These are phyloP conservation scores for Neurospora tetraspora DNA, from an alignment of 495 filamentous ascomycete genomes.

Conservation along the genomic window DNA sequence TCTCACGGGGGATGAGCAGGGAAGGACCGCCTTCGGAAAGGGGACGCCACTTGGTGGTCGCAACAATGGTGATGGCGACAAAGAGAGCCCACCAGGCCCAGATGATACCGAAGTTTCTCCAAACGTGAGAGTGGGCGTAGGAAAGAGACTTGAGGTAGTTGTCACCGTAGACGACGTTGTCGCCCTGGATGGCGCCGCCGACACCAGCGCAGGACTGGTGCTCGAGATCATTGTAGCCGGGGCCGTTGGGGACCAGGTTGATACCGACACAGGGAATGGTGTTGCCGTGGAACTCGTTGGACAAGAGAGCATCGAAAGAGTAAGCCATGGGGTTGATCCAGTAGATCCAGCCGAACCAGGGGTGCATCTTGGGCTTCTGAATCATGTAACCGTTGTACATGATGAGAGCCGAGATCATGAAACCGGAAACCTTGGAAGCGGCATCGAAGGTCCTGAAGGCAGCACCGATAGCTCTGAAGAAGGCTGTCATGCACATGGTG, in stretches of 20 bases:
- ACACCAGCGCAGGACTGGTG: constrained; percentile 49
- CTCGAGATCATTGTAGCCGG: constrained; percentile 33
- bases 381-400: constrained; percentile 72
- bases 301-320: constrained; percentile 57
- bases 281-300: constrained; percentile 56
- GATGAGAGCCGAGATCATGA: constrained; percentile 57
- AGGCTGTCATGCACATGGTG: constrained; percentile 51
- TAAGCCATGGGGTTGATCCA: constrained; percentile 73
- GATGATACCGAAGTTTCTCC: constrained; percentile 74
- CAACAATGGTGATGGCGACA: constrained; percentile 53
- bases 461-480: constrained; percentile 66
- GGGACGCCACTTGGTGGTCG: constrained; percentile 44
- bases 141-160: constrained; percentile 50
- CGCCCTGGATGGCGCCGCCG: constrained; percentile 43
- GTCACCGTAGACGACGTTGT: constrained; percentile 45
- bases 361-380: constrained; percentile 60
- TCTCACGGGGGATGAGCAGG: constrained; percentile 28
- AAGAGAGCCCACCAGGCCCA: constrained; percentile 59
- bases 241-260: constrained; percentile 49
- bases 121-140: constrained; percentile 58
- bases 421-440: constrained; percentile 32
- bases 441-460: constrained; percentile 51
- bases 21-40: constrained; percentile 20
- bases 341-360: constrained; percentile 66
- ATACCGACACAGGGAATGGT: constrained; percentile 38